A percentile compares a stretch with the other conserved stretches of the same genome.
Conservation (phyloP, 202 grass and related monocot species). For the Zizania palustris region DNA sequence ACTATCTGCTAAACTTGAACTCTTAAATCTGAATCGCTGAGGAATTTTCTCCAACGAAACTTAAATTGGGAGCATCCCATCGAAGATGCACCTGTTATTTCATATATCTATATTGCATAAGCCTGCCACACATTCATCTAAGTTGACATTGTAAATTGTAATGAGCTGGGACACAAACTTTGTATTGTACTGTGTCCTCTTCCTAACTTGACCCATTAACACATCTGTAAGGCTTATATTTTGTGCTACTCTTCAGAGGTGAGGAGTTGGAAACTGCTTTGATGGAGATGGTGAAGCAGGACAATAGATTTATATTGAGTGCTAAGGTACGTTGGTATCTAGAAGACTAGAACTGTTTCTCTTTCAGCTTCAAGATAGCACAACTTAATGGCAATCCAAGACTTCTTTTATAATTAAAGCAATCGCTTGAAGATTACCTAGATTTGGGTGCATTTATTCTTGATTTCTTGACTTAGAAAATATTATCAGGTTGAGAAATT, state of each 20-base stretch:
- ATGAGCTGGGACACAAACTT: conserved; percentile 16
- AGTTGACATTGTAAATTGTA: neutral
- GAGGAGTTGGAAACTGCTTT: conserved; percentile 97
- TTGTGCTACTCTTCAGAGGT: conserved; percentile 50
- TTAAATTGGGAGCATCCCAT: neutral
- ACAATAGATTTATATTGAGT: conserved; percentile 76
- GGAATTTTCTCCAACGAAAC: neutral
- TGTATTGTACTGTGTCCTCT: conserved; percentile 24
- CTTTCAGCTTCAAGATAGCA: neutral
- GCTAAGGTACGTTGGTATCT: conserved; percentile 66
- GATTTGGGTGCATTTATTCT: conserved; percentile 25
- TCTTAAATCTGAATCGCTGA: neutral
- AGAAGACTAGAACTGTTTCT: conserved; percentile 38
- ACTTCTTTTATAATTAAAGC: conserved; percentile 27
- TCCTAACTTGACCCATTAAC: conserved; percentile 13
- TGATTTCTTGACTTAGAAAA: conserved; percentile 38
- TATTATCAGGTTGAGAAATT: conserved; percentile 82
- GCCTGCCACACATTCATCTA: neutral
- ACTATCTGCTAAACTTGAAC: neutral
- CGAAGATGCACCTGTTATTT: neutral
- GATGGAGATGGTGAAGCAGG: conserved; percentile 94
- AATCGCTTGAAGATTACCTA: conserved; percentile 11
- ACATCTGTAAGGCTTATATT: conserved; percentile 41
- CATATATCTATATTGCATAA: neutral
- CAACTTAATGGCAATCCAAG: conserved; percentile 30